Conservation (phyloP, 2,329 filamentous ascomycete genomes). For the Pestalotiopsis sp. region DNA sequence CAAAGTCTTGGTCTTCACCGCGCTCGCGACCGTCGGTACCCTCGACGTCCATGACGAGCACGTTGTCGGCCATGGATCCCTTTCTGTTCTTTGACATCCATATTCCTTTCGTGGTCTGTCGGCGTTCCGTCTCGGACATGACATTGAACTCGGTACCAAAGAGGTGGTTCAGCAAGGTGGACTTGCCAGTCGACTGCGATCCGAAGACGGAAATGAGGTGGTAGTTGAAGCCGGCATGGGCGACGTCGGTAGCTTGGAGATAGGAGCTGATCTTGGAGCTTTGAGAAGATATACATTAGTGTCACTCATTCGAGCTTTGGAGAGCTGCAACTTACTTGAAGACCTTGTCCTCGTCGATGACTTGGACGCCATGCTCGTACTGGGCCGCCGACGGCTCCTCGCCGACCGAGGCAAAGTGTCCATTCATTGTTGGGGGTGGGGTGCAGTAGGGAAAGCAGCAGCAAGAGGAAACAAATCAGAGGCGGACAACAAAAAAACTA, state of each 20-base stretch:
- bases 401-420: conserved; percentile 76
- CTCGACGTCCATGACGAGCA: conserved; percentile 98
- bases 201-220: conserved; percentile 99
- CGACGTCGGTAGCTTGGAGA: conserved; percentile 75
- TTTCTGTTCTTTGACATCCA: conserved; percentile 99
- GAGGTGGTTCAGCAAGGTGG: conserved; percentile 90
- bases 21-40: conserved; percentile 95
- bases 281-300: conserved; percentile 16
- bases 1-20: conserved; percentile 98
- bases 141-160: conserved; percentile 97
- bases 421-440: conserved; percentile 59
- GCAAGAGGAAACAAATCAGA: background rate
- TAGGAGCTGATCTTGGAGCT: conserved; percentile 81
- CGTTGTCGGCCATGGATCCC: conserved; percentile 86
- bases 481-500: no score
- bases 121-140: conserved; percentile 91
- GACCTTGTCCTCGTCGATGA: conserved; percentile 92
- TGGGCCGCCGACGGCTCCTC: conserved; percentile 61
- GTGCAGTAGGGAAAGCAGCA: conserved; percentile 8
- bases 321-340: conserved; percentile 77
- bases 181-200: conserved; percentile 98
- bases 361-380: conserved; percentile 94
- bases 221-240: conserved; percentile 95
- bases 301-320: background rate
- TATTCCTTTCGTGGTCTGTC: conserved; percentile 98